Conservation (phyloP, 768 basidiomycete species). For the Pisolithus orientalis region DNA sequence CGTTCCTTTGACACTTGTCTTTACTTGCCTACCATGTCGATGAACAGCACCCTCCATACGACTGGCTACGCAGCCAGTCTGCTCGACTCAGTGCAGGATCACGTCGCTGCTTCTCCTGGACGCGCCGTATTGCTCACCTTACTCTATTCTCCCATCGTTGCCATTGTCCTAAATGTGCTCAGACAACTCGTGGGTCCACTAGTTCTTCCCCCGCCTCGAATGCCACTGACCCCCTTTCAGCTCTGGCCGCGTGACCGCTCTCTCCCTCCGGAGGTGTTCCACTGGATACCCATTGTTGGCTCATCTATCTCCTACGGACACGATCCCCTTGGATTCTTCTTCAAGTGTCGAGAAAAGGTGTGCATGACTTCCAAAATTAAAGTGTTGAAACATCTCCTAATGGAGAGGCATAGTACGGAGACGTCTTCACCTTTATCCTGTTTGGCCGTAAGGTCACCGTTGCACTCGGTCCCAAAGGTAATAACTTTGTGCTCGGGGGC, state of each 20-base stretch:
- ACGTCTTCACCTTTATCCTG: constrained; percentile 94
- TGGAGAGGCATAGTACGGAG: constrained; percentile 62
- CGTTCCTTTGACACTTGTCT: not conserved
- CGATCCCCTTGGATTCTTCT: constrained; percentile 88
- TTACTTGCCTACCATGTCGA: constrained; percentile 17
- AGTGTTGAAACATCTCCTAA: not conserved
- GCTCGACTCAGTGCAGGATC: constrained; percentile 12
- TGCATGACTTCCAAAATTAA: constrained; percentile 4
- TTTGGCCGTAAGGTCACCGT: constrained; percentile 89
- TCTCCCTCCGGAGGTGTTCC: constrained; percentile 88
- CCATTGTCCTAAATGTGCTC: constrained; percentile 66
- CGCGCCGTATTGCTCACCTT: constrained; percentile 34
- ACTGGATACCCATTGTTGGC: constrained; percentile 85
- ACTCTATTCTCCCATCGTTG: constrained; percentile 63
- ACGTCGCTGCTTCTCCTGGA: constrained; percentile 19
- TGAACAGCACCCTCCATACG: constrained; percentile 14
- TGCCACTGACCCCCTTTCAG: constrained; percentile 32
- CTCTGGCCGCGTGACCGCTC: constrained; percentile 60
- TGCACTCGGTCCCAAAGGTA: constrained; percentile 84
- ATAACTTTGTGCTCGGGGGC: constrained; percentile 91
- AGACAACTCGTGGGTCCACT: constrained; percentile 62
- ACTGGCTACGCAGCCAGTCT: constrained; percentile 20
- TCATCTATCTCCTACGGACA: constrained; percentile 87
- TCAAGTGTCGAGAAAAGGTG: constrained; percentile 72
- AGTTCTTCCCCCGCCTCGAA: not conserved